These are phyloP conservation scores for Candida incommunis DNA, from an alignment of 805 yeast species.

Conservation along the genomic window DNA sequence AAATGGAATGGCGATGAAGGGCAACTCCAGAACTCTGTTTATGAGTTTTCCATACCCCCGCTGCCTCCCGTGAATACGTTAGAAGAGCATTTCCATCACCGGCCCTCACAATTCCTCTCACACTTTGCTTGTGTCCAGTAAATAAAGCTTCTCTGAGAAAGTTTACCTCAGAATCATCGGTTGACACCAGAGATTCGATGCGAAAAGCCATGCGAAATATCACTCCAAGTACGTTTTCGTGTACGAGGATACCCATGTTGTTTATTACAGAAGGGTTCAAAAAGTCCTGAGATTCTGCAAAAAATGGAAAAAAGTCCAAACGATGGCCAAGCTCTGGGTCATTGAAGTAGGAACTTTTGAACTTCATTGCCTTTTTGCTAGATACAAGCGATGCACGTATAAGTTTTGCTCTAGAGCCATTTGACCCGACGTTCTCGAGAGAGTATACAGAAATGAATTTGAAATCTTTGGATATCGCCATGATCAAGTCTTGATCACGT, in stretches of 20 bases:
- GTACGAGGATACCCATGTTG: conserved; percentile 2
- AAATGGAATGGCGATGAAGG: conserved; percentile 25
- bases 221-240: conserved; percentile 2
- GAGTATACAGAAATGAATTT: conserved; percentile 25
- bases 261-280: not conserved
- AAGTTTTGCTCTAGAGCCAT: conserved; percentile 1
- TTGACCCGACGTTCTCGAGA: conserved; percentile 32
- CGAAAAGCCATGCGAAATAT: conserved; percentile 3
- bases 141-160: conserved; percentile 26
- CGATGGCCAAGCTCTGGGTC: not conserved
- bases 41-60: conserved; percentile 41
- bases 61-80: conserved; percentile 19
- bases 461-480: conserved; percentile 4
- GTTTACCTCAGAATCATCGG: not conserved
- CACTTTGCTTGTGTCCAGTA: conserved; percentile 80
- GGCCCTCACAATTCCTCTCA: conserved; percentile 52
- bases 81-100: conserved; percentile 47
- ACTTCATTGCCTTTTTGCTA: not conserved
- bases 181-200: conserved; percentile 19
- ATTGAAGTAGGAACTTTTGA: conserved; percentile 5
- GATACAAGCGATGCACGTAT: conserved; percentile 5
- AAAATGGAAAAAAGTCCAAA: conserved; percentile 20
- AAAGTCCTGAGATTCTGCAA: conserved; percentile 16
- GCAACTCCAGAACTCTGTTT: conserved; percentile 21
- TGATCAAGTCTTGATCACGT: conserved; percentile 9